Conservation (phyloP, 2,329 filamentous ascomycete genomes). For the Gaeumannomyces sp. region DNA sequence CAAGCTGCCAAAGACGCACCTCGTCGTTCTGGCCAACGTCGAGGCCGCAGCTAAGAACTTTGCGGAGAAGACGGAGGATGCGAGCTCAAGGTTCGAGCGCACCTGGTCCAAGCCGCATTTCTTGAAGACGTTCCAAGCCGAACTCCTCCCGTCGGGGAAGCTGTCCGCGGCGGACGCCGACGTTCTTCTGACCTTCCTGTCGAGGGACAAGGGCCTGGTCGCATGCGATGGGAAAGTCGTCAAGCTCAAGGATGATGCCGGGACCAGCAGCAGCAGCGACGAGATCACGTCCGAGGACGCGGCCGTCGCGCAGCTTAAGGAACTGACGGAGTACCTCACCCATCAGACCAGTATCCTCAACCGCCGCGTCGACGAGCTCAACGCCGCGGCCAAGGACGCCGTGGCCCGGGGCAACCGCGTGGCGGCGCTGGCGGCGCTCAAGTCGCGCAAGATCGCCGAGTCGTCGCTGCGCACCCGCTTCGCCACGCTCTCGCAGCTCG, state of each 20-base stretch:
- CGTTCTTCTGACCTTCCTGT: slow-evolving; percentile 63
- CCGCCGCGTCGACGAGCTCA: slow-evolving; percentile 60
- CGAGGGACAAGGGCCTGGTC: slow-evolving; percentile 56
- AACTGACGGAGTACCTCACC: slow-evolving; percentile 68
- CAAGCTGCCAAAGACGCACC: slow-evolving; percentile 52
- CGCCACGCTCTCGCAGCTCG: slow-evolving; percentile 71
- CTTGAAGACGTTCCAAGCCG: slow-evolving; percentile 46
- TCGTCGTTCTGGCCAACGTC: slow-evolving; percentile 59
- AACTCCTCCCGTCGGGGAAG: slow-evolving; percentile 34
- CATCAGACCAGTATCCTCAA: slow-evolving; percentile 64
- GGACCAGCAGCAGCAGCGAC: slow-evolving; percentile 18
- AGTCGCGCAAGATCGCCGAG: slow-evolving; percentile 78
- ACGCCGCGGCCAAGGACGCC: slow-evolving; percentile 59
- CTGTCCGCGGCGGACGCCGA: slow-evolving; percentile 62
- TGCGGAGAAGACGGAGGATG: slow-evolving; percentile 34
- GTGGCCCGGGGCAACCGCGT: slow-evolving; percentile 67
- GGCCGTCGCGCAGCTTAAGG: slow-evolving; percentile 77
- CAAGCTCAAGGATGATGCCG: slow-evolving; percentile 55
- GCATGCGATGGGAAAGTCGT: slow-evolving; percentile 62
- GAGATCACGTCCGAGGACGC: slow-evolving; percentile 69
- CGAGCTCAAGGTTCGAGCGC: slow-evolving; percentile 52
- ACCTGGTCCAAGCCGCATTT: slow-evolving; percentile 65
- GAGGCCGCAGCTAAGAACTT: slow-evolving; percentile 54
- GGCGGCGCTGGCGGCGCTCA: slow-evolving; percentile 70
- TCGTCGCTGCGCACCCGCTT: slow-evolving; percentile 64